A percentile compares a stretch with the other conserved stretches of the same genome.
These are phyloP conservation scores for Suillus subalutaceus DNA, from an alignment of 768 basidiomycete species.

Conservation along the genomic window DNA sequence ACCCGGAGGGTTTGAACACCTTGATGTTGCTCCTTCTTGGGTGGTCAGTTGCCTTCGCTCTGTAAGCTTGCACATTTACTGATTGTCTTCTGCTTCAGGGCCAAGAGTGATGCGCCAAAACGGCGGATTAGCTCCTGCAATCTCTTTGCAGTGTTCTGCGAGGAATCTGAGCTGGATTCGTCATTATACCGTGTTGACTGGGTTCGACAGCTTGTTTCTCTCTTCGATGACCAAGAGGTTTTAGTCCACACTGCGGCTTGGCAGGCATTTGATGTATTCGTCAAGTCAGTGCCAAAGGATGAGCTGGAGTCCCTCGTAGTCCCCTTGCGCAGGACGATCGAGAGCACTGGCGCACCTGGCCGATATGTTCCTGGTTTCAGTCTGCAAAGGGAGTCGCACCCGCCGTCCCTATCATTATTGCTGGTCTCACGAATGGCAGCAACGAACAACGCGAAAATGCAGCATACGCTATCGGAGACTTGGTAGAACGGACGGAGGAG, in stretches of 20 bases:
- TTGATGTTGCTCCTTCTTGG: slow-evolving; percentile 87
- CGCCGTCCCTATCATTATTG: slow-evolving; percentile 84
- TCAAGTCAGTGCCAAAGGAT: slow-evolving; percentile 91
- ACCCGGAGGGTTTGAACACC: slow-evolving; percentile 86
- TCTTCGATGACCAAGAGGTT: slow-evolving; percentile 78
- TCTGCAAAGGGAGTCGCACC: slow-evolving; percentile 78
- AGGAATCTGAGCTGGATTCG: slow-evolving; percentile 78
- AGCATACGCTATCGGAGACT: slow-evolving; percentile 94
- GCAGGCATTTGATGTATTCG: slow-evolving; percentile 81
- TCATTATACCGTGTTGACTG: slow-evolving; percentile 91
- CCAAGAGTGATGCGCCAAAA: slow-evolving; percentile 68
- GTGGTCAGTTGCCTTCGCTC: slow-evolving; percentile 59
- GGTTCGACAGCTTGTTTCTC: slow-evolving; percentile 85
- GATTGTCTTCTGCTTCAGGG: slow-evolving; percentile 51
- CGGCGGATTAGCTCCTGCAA: slow-evolving; percentile 81
- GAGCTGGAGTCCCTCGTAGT: slow-evolving; percentile 91
- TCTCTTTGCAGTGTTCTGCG: slow-evolving; percentile 82
- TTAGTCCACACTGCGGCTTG: slow-evolving; percentile 82
- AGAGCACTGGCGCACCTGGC: slow-evolving; percentile 80
- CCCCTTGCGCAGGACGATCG: slow-evolving; percentile 85
- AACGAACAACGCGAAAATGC: slow-evolving; percentile 96
- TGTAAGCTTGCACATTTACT: neutral
- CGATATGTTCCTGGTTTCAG: slow-evolving; percentile 83
- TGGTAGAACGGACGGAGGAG: slow-evolving; percentile 87
- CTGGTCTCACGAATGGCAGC: slow-evolving; percentile 91